Base-by-base conservation (phyloP, 2,329 filamentous ascomycete genomes). In the Cladosporium sp. region DNA sequence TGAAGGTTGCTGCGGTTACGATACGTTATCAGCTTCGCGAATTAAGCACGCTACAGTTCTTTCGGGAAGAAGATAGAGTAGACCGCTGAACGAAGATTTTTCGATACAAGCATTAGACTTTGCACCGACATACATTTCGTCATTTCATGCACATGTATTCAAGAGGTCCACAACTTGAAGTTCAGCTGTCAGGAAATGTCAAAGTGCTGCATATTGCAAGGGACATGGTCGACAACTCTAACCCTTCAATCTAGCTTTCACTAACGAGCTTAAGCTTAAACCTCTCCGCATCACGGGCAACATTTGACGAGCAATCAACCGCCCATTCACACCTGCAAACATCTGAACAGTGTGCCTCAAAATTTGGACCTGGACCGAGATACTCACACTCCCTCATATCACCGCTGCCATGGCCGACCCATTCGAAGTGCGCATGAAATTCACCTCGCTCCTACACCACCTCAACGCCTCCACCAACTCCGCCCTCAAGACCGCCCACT, bases 401-500 rank as follows among this genome's bases (percentile, higher is more conserved):
- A 57, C 35, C 21, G 33, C 35, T 18, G 28, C 59, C 63, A 90
- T 89, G 87, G 85, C 85, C 53, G 93, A 99, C 80, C 95, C 96
- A 6, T 99, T 99, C 79, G 95, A 98, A 83, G 94, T 98, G 72
- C 93, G 95, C 76, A 93, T 99, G 87, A 93, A 93, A 80, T 99
- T 99, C 83, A 97, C 92, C 62, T 86, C 86, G 62, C 91, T 95
- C 77, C 87, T 99, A 28, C 90, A 96, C 71, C 91, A 95, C 77
- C 88, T 99, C 68, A 96, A 93, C 77, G 95, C 95, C 14, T 94
- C 91, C 5, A 90, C 95, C 65, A 91, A 90, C 16, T 94, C 93
- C 16, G 91, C 93, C 1, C 91, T 94, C 74, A 97, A 97, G 81
- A 92, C 93, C 3, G 94, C 95, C 31, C 90, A 93, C 77, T 99